Conservation (phyloP, 306 rosid species). For the Oxytropis ochrocephala region DNA sequence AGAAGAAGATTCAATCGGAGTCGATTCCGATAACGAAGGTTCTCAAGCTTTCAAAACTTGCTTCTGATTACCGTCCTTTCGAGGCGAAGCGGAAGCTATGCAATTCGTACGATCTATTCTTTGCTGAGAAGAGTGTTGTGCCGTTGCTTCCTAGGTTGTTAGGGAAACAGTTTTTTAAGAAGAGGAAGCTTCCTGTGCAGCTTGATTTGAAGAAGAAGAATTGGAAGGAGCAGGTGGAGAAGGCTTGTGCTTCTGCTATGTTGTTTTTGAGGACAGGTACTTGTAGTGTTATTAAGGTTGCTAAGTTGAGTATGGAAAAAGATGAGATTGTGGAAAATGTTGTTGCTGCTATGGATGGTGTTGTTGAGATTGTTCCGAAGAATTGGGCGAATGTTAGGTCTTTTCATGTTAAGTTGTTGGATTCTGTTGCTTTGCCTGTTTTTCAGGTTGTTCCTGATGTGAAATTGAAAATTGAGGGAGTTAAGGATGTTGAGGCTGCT, state of each 20-base stretch:
- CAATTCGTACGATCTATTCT: slow-evolving; percentile 55
- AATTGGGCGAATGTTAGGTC: slow-evolving; percentile 78
- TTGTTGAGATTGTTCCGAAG: slow-evolving; percentile 52
- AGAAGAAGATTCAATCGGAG: slow-evolving; percentile 47
- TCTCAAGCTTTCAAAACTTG: slow-evolving; percentile 59
- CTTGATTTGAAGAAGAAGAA: slow-evolving; percentile 57
- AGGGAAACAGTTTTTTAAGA: slow-evolving; percentile 77
- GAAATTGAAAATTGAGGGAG: slow-evolving; percentile 53
- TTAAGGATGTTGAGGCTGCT: background rate
- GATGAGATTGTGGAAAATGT: slow-evolving; percentile 59
- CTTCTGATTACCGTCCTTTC: slow-evolving; percentile 57
- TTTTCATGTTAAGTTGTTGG: slow-evolving; percentile 65
- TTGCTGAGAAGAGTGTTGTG: slow-evolving; percentile 54
- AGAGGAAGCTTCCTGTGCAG: slow-evolving; percentile 74
- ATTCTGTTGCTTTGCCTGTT: slow-evolving; percentile 59
- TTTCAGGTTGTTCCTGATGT: slow-evolving; percentile 57
- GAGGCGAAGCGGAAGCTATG: slow-evolving; percentile 70
- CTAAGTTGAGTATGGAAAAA: slow-evolving; percentile 38
- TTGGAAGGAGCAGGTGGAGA: slow-evolving; percentile 79
- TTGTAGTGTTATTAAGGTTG: slow-evolving; percentile 72
- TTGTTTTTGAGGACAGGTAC: slow-evolving; percentile 60
- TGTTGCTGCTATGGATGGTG: slow-evolving; percentile 41
- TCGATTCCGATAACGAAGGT: slow-evolving; percentile 48
- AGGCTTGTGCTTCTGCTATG: slow-evolving; percentile 39
- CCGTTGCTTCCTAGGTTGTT: slow-evolving; percentile 46